A percentile compares a stretch with the other conserved stretches of the same genome.
These are phyloP conservation scores for Pseudocercospora fijiensis DNA, from an alignment of 2,329 filamentous ascomycete genomes.

Conservation along the genomic window DNA sequence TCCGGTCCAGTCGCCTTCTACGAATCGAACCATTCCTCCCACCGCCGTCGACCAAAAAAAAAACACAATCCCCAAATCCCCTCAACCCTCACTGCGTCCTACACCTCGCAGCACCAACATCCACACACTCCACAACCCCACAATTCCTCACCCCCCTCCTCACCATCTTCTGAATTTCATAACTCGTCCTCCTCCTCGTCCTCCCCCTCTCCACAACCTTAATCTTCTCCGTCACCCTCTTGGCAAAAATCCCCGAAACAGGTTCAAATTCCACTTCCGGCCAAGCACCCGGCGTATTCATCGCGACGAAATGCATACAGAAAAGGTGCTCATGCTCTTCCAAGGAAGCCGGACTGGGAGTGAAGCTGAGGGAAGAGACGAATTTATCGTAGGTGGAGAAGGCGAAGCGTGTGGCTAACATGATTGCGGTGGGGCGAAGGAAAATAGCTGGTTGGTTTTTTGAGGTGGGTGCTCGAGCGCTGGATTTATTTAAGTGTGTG, in stretches of 20 bases:
- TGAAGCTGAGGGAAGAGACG: neutral
- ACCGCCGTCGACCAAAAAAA: too few relatives aligned
- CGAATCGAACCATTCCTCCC: too few relatives aligned
- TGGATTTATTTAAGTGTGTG: neutral
- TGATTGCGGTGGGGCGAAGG: neutral
- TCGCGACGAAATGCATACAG: neutral
- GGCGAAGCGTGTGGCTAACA: neutral
- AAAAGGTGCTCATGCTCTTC: constrained; percentile 1
- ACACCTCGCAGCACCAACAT: neutral
- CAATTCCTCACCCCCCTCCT: neutral
- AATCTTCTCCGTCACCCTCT: neutral
- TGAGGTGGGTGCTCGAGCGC: neutral
- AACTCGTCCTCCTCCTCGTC: neutral
- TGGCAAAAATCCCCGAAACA: neutral
- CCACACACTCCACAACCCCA: neutral
- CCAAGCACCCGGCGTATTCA: neutral
- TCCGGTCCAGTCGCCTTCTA: too few relatives aligned
- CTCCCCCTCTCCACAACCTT: neutral
- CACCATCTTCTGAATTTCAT: neutral
- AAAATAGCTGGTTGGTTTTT: neutral
- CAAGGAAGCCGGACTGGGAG: neutral
- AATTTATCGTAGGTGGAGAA: neutral
- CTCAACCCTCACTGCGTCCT: neutral
- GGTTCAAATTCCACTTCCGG: neutral
- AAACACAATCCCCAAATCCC: too few relatives aligned